phyloP scores from a whole-genome alignment of 345 rosid species.

The Hevea brasiliensis region DNA sequence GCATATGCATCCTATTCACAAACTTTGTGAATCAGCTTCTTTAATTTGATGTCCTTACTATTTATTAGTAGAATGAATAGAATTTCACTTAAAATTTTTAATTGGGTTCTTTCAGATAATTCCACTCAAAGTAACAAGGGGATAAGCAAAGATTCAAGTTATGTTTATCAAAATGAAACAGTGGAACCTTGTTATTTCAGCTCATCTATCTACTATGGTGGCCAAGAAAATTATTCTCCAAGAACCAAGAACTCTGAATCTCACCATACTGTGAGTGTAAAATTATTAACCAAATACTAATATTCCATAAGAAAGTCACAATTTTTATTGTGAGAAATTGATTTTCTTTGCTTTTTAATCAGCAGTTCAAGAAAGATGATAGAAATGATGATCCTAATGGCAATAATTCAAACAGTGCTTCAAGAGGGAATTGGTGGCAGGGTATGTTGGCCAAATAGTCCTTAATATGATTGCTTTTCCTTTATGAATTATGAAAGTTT shows the following conservation, averaged over 20 bases:
- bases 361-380: constrained; percentile 63
- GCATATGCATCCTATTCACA: too few species aligned
- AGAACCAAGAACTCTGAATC: constrained; percentile 41
- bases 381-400: constrained; percentile 50
- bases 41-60: too few species aligned
- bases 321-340: too few species aligned
- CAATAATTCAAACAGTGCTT: constrained; percentile 56
- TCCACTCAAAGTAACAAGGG: constrained; percentile 18
- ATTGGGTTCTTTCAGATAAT: constrained; percentile 3
- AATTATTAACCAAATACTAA: not conserved
- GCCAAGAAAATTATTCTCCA: constrained; percentile 83
- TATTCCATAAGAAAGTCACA: too few species aligned
- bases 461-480: not conserved
- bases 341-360: not conserved
- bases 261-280: constrained; percentile 36
- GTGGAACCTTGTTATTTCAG: constrained; percentile 69
- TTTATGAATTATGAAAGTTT: not conserved
- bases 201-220: constrained; percentile 94
- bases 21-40: too few species aligned
- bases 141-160: constrained; percentile 36
- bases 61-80: too few species aligned
- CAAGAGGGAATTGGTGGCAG: constrained; percentile 98
- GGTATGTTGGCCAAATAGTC: constrained; percentile 39
- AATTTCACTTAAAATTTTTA: too few species aligned
- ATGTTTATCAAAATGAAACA: constrained; percentile 52